Percentiles rank a stretch among this genome's conserved stretches.
phyloP scores from a whole-genome alignment of 352 stramenopile genomes.

The Globisporangium parvum region DNA sequence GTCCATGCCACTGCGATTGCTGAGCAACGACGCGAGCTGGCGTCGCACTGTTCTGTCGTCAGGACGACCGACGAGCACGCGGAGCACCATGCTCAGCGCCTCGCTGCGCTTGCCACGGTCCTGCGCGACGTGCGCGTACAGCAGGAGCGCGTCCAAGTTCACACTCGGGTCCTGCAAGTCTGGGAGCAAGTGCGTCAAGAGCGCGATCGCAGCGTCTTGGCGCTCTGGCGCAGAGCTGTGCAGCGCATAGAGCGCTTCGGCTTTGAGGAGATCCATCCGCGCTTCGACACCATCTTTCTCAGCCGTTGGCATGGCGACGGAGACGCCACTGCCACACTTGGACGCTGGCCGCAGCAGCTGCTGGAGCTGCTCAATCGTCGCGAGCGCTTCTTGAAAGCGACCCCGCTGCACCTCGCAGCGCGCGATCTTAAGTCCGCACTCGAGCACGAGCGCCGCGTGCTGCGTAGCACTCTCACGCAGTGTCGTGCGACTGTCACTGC shows the following conservation, averaged over 20 bases:
- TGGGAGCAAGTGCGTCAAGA: constrained; percentile 50
- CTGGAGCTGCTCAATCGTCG: constrained; percentile 38
- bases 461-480: neutral
- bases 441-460: constrained; percentile 18
- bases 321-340: constrained; percentile 10
- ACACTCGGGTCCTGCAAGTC: constrained; percentile 40
- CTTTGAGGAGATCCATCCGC: constrained; percentile 44
- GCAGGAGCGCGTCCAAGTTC: constrained; percentile 58
- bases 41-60: constrained; percentile 46
- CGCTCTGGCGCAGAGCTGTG: constrained; percentile 22
- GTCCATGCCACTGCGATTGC: constrained; percentile 30
- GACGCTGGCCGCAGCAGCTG: constrained; percentile 21
- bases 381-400: constrained; percentile 22
- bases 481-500: constrained; percentile 7
- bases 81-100: constrained; percentile 60
- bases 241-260: constrained; percentile 40
- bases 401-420: constrained; percentile 35
- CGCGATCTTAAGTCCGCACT: constrained; percentile 34
- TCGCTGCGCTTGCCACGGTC: constrained; percentile 56
- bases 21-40: constrained; percentile 41
- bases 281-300: constrained; percentile 25
- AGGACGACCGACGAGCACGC: constrained; percentile 45
- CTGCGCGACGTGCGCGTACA: constrained; percentile 57
- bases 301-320: neutral
- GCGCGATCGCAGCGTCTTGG: constrained; percentile 48